Evolutionary conservation across 139 green algal genomes (phyloP), one percentile per base, ranked within the genome.

Genomic region (Chlamydomonas incerta): DNA sequence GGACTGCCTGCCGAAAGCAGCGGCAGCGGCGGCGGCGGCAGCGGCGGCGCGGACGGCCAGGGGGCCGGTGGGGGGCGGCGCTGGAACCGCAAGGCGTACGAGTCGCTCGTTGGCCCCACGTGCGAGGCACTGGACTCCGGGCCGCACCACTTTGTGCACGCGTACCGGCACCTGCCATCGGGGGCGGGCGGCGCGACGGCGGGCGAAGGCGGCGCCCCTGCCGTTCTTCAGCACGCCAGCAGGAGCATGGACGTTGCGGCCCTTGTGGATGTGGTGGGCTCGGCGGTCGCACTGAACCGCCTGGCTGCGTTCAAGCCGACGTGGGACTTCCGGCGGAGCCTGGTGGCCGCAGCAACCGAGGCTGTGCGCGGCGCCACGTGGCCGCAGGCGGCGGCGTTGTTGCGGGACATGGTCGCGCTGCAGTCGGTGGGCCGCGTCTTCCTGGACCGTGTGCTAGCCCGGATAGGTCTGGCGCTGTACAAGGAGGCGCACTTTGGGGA

Each of bases 271-370:
- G 33, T 77, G 15, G 57, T 74, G 20, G n/a, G 50, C 50, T 35
- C 23, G 4, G 52, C 37, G 4, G 46, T 67, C 1, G 3, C 11
- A 15, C 28, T 34, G 13, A 29, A 13, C n/a, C n/a, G 26, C 4
- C 15, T 10, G 46, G 3, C 1, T 17, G 31, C 33, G 0, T 4
- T 28, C 26, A 4, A n/a, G 76, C 60, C 41, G 37, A 63, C 80
- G 17, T 31, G 66, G 80, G 80, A 85, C 50, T 52, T 85, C 4
- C 66, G 14, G 23, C 80, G 80, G 9, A 77, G 66, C 66, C 46
- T 83, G 15, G 80, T 85, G 31, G 67, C 66, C 15, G 65, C 80
- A 15, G 66, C 66, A 11, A 34, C 66, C 0, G 66, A 31, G n/a
- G 66, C 26, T 11, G 67, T 67, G 50, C 23, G 34, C 5, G 71